Base-by-base conservation (phyloP, 2,329 filamentous ascomycete species). In the Fusarium sp. region DNA sequence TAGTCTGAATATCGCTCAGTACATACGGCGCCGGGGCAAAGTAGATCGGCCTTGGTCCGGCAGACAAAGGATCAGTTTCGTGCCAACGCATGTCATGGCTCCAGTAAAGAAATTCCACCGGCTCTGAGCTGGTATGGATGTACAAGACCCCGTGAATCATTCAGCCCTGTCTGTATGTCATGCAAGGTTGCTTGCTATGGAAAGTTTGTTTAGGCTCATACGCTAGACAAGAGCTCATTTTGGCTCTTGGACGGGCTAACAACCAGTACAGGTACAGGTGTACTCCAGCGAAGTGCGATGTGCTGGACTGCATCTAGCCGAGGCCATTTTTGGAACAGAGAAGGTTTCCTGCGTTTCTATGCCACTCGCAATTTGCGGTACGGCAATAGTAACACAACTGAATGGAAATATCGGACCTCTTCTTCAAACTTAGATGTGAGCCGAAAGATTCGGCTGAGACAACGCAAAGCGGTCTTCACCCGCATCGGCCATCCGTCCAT, bases 121-220 rank as follows among this genome's bases (percentile, higher is more conserved):
- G 30, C n/a, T 53, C 62, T 13, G 42, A 67, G 40, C 52, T 57
- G 66, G 47, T 47, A 67, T 66, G 59, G 51, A 56, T 62, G 33
- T 37, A 38, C 65, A 47, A 28, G 50, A 36, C 15, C 41, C 53
- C 37, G 41, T 41, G 36, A 57, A 69, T 66, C 55, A 42, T 38
- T 49, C 65, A 69, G 65, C 65, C 66, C 52, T 69, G 65, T 42
- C 47, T 18, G 60, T 30, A 11, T 30, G 30, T 45, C 37, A 64
- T 50, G 26, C 50, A 54, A 44, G 59, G 38, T 47, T 50, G 31
- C 52, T 57, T 23, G 31, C 36, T 16, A 57, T 34, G 51, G 41
- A 57, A 69, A 56, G 60, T 64, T 68, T 69, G 58, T 62, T 68
- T 52, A 58, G 41, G 30, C 23, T 57, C 36, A 45, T 36, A 18